Evolutionary conservation across 768 basidiomycete genomes (phyloP).

Genomic region (Agaricus subrufescens): DNA sequence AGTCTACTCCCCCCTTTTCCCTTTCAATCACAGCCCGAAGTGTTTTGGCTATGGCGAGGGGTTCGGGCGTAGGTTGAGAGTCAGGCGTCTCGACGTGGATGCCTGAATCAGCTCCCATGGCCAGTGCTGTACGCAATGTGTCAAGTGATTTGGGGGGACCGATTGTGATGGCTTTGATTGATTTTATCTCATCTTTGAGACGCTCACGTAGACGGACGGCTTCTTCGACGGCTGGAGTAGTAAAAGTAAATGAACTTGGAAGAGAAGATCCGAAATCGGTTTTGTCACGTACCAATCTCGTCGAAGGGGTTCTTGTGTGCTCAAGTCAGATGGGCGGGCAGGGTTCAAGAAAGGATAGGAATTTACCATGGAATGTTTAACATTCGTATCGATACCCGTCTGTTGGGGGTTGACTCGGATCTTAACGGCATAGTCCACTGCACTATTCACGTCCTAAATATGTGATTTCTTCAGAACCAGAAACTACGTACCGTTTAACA

Average conservation of each 20-base stretch:
- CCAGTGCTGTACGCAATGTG: conserved; percentile 91
- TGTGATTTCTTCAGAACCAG: too few species aligned
- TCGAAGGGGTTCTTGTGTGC: conserved; percentile 87
- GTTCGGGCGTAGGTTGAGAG: conserved; percentile 71
- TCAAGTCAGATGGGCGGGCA: background rate
- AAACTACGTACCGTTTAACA: conserved; percentile 90
- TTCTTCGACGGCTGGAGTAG: conserved; percentile 82
- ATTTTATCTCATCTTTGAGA: conserved; percentile 69
- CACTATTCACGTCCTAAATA: too few species aligned
- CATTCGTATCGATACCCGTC: conserved; percentile 93
- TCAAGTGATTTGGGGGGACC: conserved; percentile 89
- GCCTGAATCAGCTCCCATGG: conserved; percentile 94
- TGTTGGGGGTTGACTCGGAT: conserved; percentile 95
- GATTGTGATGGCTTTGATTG: conserved; percentile 91
- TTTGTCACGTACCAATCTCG: conserved; percentile 77
- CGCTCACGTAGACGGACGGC: conserved; percentile 91
- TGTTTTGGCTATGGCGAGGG: conserved; percentile 85
- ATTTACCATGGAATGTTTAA: conserved; percentile 97
- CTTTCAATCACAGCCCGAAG: conserved; percentile 71
- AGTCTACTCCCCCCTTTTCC: conserved; percentile 59
- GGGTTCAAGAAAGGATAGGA: too few species aligned
- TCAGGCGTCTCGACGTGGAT: conserved; percentile 89
- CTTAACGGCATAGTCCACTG: conserved; percentile 97
- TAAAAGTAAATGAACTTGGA: background rate
- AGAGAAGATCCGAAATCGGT: background rate